Conservation (phyloP, 139 green algal genomes). For the Yamagishiella unicocca region DNA sequence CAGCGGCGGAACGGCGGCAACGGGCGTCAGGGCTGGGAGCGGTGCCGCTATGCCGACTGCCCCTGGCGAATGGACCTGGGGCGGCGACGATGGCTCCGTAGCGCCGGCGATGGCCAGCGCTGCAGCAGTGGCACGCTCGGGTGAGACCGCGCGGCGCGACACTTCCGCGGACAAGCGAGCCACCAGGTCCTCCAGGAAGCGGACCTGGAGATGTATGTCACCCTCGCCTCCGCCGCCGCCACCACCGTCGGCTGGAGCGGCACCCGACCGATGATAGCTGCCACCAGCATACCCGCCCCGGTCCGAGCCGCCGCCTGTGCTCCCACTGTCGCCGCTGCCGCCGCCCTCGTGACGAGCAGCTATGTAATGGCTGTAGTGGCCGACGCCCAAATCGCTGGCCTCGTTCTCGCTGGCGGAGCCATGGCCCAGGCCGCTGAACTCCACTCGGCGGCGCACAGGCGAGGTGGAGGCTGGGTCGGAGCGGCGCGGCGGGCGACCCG, state of each 20-base stretch:
- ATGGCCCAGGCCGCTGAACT: conserved; percentile 12
- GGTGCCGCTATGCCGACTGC: background rate
- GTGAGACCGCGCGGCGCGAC: conserved; percentile 10
- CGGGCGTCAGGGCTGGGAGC: background rate
- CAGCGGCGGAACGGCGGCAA: background rate
- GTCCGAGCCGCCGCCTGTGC: background rate
- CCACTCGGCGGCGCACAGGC: conserved; percentile 1
- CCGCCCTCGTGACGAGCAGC: background rate
- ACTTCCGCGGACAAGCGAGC: conserved; percentile 65
- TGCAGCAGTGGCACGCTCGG: conserved; percentile 13
- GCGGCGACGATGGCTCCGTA: background rate
- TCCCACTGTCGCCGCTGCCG: background rate
- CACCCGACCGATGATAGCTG: no score
- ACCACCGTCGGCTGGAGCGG: no score
- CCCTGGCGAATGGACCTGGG: background rate
- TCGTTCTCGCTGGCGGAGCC: background rate
- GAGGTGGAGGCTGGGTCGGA: conserved; percentile 6
- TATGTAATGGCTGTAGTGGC: background rate
- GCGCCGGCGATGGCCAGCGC: conserved; percentile 24
- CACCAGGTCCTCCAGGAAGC: conserved; percentile 71
- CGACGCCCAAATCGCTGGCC: background rate
- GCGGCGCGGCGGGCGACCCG: background rate
- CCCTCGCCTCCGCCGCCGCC: no score
- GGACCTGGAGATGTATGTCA: conserved; percentile 14
- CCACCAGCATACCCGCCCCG: no score